Evolutionary conservation across 2,329 filamentous ascomycete genomes (phyloP), one percentile per base, ranked within the genome.

Genomic region (Claviceps pazoutovae): DNA sequence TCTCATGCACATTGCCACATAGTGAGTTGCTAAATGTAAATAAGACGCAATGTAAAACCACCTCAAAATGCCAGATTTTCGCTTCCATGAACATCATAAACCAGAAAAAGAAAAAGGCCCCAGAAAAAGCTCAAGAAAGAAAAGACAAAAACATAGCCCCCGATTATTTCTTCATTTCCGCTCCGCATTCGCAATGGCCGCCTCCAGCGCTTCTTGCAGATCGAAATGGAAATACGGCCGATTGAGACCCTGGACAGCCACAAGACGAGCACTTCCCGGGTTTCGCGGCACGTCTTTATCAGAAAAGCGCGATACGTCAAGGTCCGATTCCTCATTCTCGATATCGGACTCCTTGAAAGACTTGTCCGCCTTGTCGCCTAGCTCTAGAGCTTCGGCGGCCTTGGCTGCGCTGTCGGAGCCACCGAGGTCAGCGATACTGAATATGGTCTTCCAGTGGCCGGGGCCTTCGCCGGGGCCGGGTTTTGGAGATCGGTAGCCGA

Each of bases 371-470:
- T 76, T 71, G 59, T 90, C 85, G 0, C 84, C 85, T 2, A 74
- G 72, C 30, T 50, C 53, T 0, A 78, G 79, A 1, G 83, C 83
- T 26, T 52, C 50, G 9, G 53, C 53, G 2, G 62, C 62, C 13
- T 58, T 58, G 8, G 64, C 60, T 0, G 85, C 86, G 17, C 83
- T 88, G 52, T 82, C 71, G 1, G 73, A 71, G 9, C 89, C 84
- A 54, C 88, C 82, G 49, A 95, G 80, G 62, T 95, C 88, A 1
- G 91, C 88, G 37, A 97, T 90, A 62, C 82, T 88, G 75, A 96
- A 97, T 59, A 97, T 90, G 21, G 88, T 86, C 68, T 88, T 90
- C 66, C 65, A 68, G 19, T 66, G 59, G 16, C 61, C 61, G 2
- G 62, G 50, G 14, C 55, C 56, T 51, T 57, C 55, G 37, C 53